Conservation (phyloP, 805 yeast species). For the Zygosaccharomyces bailii region DNA sequence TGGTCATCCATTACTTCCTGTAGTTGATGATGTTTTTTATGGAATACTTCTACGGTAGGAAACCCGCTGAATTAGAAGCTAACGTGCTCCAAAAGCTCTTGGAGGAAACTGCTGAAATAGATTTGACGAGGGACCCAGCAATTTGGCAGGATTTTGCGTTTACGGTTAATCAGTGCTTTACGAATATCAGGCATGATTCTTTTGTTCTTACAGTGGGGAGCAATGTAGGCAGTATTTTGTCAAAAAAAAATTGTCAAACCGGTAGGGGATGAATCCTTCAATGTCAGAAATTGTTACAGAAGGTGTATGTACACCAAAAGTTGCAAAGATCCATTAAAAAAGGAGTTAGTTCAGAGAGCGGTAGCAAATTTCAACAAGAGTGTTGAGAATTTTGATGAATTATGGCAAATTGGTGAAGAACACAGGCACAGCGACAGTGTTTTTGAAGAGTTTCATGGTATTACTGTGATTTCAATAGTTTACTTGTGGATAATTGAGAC, state of each 20-base stretch:
- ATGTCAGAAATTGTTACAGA: neutral
- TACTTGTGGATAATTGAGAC: neutral
- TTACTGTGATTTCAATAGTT: neutral
- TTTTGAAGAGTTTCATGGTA: neutral
- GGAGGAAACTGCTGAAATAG: neutral
- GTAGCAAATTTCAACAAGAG: conserved; percentile 2
- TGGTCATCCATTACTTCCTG: conserved; percentile 4
- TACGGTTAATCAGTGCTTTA: neutral
- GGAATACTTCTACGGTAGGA: neutral
- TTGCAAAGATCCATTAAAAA: conserved; percentile 2
- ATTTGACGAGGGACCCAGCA: conserved; percentile 1
- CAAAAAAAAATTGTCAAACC: conserved; percentile 4
- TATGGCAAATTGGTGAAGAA: neutral
- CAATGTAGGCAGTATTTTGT: conserved; percentile 2
- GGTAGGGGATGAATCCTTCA: neutral
- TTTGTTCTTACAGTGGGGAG: conserved; percentile 5
- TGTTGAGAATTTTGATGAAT: neutral
- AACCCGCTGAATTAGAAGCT: neutral
- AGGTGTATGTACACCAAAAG: neutral
- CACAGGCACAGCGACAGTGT: neutral
- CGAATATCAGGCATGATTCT: neutral
- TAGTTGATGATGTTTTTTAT: neutral
- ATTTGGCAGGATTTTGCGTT: conserved; percentile 5
- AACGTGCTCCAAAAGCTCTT: conserved; percentile 4
- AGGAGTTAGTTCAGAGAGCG: conserved; percentile 1